Percentiles rank a stretch among this genome's conserved stretches.
Evolutionary conservation across 768 basidiomycete species (phyloP).

Genomic region (Leccinum sublutescens): DNA sequence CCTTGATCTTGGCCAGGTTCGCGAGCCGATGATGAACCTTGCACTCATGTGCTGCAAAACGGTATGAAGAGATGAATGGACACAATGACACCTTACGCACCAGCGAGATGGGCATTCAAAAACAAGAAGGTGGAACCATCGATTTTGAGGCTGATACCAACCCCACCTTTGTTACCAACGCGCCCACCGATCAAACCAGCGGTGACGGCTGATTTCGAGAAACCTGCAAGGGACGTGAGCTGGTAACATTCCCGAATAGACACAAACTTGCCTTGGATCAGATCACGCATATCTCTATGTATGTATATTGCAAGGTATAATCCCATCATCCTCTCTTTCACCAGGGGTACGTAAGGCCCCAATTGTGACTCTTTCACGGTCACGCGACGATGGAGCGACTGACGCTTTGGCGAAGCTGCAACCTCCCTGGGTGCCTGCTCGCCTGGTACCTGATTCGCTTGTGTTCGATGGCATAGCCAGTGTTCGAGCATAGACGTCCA

Average conservation of each 20-base stretch:
- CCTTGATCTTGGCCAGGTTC: conserved; percentile 89
- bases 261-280: conserved; percentile 53
- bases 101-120: conserved; percentile 89
- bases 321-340: conserved; percentile 91
- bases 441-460: conserved; percentile 21
- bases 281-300: conserved; percentile 63
- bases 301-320: conserved; percentile 77
- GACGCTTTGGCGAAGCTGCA: conserved; percentile 43
- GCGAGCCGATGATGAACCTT: conserved; percentile 76
- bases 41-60: conserved; percentile 65
- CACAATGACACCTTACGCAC: conserved; percentile 33
- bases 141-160: conserved; percentile 86
- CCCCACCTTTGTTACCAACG: conserved; percentile 90
- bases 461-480: conserved; percentile 54
- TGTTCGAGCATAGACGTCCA: conserved; percentile 79
- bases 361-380: conserved; percentile 44
- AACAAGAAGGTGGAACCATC: conserved; percentile 83
- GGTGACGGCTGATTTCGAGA: conserved; percentile 79
- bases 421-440: conserved; percentile 29
- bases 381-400: conserved; percentile 42
- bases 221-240: conserved; percentile 41
- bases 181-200: conserved; percentile 89
- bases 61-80: not conserved
- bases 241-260: not conserved
- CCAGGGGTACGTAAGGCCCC: conserved; percentile 81